A percentile compares a stretch with the other conserved stretches of the same genome.
Conservation (phyloP, 2,329 filamentous ascomycete species). For the Epichloe bromicola region DNA sequence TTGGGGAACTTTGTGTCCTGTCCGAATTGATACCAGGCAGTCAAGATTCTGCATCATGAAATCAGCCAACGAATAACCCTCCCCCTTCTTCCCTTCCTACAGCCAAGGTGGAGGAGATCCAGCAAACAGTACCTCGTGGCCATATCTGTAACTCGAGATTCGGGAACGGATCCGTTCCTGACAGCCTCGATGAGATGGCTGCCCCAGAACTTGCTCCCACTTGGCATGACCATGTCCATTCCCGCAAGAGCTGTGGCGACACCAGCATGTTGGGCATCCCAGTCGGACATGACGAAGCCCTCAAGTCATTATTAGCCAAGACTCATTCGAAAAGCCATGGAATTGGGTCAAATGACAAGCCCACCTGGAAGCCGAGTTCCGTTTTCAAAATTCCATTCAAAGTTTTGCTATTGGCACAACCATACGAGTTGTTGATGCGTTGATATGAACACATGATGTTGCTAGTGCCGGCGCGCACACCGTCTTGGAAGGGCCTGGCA, state of each 20-base stretch:
- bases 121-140: slow-evolving; percentile 24
- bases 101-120: neutral
- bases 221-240: slow-evolving; percentile 60
- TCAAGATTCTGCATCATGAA: slow-evolving; percentile 24
- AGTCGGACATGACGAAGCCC: slow-evolving; percentile 57
- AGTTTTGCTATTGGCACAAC: slow-evolving; percentile 54
- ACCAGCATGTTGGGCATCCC: slow-evolving; percentile 53
- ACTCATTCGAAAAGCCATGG: too few species aligned
- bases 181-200: slow-evolving; percentile 46
- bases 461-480: slow-evolving; percentile 46
- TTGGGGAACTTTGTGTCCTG: slow-evolving; percentile 35
- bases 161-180: slow-evolving; percentile 43
- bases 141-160: slow-evolving; percentile 48
- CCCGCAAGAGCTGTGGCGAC: slow-evolving; percentile 50
- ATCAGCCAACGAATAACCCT: neutral
- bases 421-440: slow-evolving; percentile 58
- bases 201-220: slow-evolving; percentile 26
- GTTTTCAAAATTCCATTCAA: slow-evolving; percentile 55
- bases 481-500: slow-evolving; percentile 52
- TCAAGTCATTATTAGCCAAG: slow-evolving; percentile 15
- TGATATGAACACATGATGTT: slow-evolving; percentile 54
- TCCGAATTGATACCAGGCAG: slow-evolving; percentile 42
- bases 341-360: neutral
- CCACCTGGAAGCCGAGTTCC: slow-evolving; percentile 40
- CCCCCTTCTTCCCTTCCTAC: neutral